Percentiles rank a stretch among this genome's conserved stretches.
These are phyloP conservation scores for Jacaranda copaia DNA, from an alignment of 257 asterid species.

Conservation along the genomic window DNA sequence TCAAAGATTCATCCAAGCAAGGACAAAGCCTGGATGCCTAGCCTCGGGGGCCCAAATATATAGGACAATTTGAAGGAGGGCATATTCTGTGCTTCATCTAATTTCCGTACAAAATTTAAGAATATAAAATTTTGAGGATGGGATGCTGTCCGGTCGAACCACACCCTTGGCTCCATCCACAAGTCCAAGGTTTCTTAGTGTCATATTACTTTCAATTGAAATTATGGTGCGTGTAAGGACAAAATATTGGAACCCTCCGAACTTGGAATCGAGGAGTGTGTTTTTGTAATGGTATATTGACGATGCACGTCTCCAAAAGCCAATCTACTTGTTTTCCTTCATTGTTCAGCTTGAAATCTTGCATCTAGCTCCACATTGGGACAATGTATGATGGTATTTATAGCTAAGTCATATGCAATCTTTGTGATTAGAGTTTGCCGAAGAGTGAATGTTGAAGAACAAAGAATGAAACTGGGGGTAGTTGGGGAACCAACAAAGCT, in stretches of 20 bases:
- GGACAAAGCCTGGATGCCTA: no score
- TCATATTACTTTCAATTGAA: background rate
- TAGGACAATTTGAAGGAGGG: no score
- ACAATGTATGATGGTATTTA: background rate
- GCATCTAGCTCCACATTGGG: background rate
- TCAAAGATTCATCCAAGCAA: background rate
- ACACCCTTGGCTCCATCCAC: no score
- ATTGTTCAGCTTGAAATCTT: background rate
- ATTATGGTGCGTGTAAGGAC: background rate
- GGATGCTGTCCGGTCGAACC: no score
- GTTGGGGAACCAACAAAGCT: no score
- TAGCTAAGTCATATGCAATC: background rate
- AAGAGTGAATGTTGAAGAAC: background rate
- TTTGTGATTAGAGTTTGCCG: background rate
- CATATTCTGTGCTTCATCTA: no score
- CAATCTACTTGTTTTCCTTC: background rate
- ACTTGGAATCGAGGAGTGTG: background rate
- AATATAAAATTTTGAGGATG: no score
- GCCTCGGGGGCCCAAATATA: no score
- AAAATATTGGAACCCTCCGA: background rate
- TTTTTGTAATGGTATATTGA: background rate
- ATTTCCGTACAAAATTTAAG: no score
- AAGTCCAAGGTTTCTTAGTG: background rate
- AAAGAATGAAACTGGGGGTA: background rate
- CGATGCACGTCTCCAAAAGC: background rate